A percentile compares a stretch with the other conserved stretches of the same genome.
Evolutionary conservation across 2,329 filamentous ascomycete species (phyloP).

Genomic region (Dothiorella sarmentorum): DNA sequence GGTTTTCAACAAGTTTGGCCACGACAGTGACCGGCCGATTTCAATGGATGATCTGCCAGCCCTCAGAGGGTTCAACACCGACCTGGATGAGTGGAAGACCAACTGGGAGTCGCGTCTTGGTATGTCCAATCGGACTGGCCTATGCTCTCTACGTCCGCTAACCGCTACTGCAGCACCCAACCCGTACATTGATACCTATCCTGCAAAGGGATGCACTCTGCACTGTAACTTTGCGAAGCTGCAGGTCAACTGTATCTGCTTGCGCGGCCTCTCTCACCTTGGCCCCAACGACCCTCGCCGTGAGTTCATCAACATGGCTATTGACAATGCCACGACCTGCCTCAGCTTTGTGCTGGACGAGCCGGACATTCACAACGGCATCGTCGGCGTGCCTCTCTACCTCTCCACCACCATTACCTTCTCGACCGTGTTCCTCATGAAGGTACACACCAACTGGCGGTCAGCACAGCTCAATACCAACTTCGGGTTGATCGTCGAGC

Average conservation of each 20-base stretch:
- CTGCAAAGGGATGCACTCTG: slow-evolving; percentile 26
- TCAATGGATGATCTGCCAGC: slow-evolving; percentile 37
- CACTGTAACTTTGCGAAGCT: slow-evolving; percentile 37
- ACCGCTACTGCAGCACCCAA: slow-evolving; percentile 19
- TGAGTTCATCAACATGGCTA: slow-evolving; percentile 22
- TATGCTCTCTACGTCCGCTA: neutral
- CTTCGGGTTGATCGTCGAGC: slow-evolving; percentile 35
- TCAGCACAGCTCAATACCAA: slow-evolving; percentile 22
- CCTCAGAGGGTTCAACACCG: slow-evolving; percentile 40
- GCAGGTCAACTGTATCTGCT: slow-evolving; percentile 35
- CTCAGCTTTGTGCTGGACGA: slow-evolving; percentile 35
- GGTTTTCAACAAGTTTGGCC: slow-evolving; percentile 33
- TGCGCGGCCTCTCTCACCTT: slow-evolving; percentile 23
- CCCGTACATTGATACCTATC: slow-evolving; percentile 29
- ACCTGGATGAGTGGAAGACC: slow-evolving; percentile 44
- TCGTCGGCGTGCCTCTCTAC: slow-evolving; percentile 37
- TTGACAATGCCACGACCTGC: slow-evolving; percentile 26
- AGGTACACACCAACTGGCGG: slow-evolving; percentile 35
- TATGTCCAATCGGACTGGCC: neutral
- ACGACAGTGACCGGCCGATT: slow-evolving; percentile 35
- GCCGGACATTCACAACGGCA: slow-evolving; percentile 30
- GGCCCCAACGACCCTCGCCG: slow-evolving; percentile 1
- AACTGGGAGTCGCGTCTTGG: slow-evolving; percentile 35
- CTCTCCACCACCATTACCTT: slow-evolving; percentile 40
- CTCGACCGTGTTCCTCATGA: slow-evolving; percentile 37